Evolutionary conservation across 164 flowering plant genomes (phyloP), one percentile per base, ranked within the genome.

Genomic region (Stephania cephalantha): DNA sequence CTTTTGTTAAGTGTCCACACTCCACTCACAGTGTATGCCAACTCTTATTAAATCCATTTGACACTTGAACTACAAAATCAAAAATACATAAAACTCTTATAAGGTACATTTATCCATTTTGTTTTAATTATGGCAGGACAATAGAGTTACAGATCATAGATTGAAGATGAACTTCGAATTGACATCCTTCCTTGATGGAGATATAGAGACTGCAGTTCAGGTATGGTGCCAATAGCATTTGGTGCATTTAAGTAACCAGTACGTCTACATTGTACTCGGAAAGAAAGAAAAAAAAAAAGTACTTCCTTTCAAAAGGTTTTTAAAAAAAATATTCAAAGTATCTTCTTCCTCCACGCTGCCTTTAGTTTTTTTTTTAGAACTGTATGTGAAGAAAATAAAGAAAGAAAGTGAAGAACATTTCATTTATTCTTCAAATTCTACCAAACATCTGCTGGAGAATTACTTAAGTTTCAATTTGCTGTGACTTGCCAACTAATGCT

Each of bases 161-260:
- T 75, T 96, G 73, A 96, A 93, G 89, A 89, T 90, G 92, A 93
- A 96, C 86, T 96, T 90, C 82, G 95, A 85, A 83, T 94, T 93
- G 68, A 90, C 93, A 45, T 90, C 97, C 71, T 96, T 96, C 76
- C 90, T 93, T 7, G 87, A 89, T 20, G 99, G 98, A 42, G 91
- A 90, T 71, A 85, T 95, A 25, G 99, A 93, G 82, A 82, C 86
- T 30, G 94, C 98, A 48, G 74, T 83, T 79, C 82, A 83, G 85
- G 85, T 83, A 44, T 61, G 46, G 12, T 72, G 58, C 12, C 25
- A 64, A 9, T 42, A 42, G 44, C 53, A 12, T 25, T 17, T 52
- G 50, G 65, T 44, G 25, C 11, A 63, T 63, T 74, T 50, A 64
- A 44, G 4, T 50, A 35, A 20, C 7, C 1, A 25, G 7, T 18